Evolutionary conservation across 305 asterid genomes (phyloP).

Genomic region (Petunia hybrid): DNA sequence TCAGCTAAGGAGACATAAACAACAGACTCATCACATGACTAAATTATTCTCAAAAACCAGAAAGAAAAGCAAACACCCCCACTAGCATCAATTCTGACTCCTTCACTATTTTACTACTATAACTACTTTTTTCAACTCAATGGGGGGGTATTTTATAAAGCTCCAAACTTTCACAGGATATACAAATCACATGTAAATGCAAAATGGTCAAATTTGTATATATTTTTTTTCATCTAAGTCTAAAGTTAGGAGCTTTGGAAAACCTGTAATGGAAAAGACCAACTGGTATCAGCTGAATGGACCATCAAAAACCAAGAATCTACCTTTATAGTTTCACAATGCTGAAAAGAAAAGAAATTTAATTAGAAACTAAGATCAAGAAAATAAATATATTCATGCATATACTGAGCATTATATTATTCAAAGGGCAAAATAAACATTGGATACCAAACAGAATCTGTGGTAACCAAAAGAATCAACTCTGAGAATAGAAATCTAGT

Average conservation of each 20-base stretch:
- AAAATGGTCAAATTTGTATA: constrained; percentile 17
- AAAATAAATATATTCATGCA: constrained; percentile 37
- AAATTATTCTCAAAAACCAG: constrained; percentile 59
- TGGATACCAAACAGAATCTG: constrained; percentile 54
- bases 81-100: constrained; percentile 50
- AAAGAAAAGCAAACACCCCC: constrained; percentile 39
- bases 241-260: constrained; percentile 37
- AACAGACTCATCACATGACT: constrained; percentile 61
- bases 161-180: constrained; percentile 36
- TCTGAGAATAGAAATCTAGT: constrained; percentile 37
- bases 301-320: constrained; percentile 73
- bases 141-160: constrained; percentile 39
- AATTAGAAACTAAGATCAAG: not conserved
- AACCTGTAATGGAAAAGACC: constrained; percentile 74
- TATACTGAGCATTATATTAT: constrained; percentile 27
- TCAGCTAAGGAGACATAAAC: constrained; percentile 78
- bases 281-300: constrained; percentile 64
- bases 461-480: constrained; percentile 48
- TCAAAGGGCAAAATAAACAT: constrained; percentile 35
- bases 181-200: constrained; percentile 37
- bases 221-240: constrained; percentile 30
- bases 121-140: constrained; percentile 26
- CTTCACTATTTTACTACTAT: not conserved
- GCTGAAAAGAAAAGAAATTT: constrained; percentile 39
- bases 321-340: constrained; percentile 44